Conservation (phyloP, 192 early-diverging fungal species). For the Backusella psychrophila region DNA sequence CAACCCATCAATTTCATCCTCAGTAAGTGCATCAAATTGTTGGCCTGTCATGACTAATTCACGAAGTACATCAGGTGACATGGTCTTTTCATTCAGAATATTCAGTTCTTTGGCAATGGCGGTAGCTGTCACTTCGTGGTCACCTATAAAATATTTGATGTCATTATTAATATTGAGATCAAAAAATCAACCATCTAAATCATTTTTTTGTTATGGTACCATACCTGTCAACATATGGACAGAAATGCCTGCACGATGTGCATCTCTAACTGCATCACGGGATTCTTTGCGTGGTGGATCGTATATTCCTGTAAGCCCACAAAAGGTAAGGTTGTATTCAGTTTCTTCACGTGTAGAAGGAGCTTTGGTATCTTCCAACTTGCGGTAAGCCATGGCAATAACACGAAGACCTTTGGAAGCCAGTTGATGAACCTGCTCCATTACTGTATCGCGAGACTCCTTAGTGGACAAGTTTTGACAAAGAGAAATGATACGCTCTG, state of each 20-base stretch:
- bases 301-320: slow-evolving; percentile 88
- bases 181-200: no score
- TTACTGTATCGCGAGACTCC: slow-evolving; percentile 35
- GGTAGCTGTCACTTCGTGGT: slow-evolving; percentile 84
- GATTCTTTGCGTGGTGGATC: slow-evolving; percentile 84
- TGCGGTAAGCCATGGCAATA: slow-evolving; percentile 78
- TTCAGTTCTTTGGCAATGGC: slow-evolving; percentile 89
- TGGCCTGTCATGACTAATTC: slow-evolving; percentile 78
- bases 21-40: slow-evolving; percentile 83
- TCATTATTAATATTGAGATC: no score
- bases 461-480: slow-evolving; percentile 54
- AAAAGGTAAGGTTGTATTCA: slow-evolving; percentile 69
- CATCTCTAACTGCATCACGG: slow-evolving; percentile 59
- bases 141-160: slow-evolving; percentile 19
- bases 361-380: not conserved
- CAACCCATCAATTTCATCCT: slow-evolving; percentile 76
- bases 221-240: slow-evolving; percentile 93
- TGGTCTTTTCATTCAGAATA: slow-evolving; percentile 51
- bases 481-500: slow-evolving; percentile 76
- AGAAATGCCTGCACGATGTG: slow-evolving; percentile 87
- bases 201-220: no score
- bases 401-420: slow-evolving; percentile 79
- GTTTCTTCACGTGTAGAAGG: not conserved
- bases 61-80: slow-evolving; percentile 37
- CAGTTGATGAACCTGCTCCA: slow-evolving; percentile 62